phyloP scores from a whole-genome alignment of 2,329 filamentous ascomycete genomes.

The Trichothecium sympodiale region DNA sequence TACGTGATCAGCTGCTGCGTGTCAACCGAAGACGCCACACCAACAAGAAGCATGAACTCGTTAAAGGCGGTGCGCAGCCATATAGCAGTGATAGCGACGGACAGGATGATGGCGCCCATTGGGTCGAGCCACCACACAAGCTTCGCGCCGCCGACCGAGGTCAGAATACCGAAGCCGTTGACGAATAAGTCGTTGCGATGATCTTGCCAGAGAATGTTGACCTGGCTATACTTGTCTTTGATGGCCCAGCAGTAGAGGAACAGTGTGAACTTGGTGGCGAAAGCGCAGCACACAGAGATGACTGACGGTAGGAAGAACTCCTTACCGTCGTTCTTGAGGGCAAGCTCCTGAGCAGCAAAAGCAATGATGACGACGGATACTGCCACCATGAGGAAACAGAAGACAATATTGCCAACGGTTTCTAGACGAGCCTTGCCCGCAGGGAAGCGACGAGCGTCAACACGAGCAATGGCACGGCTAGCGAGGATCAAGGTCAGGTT shows the following conservation, averaged over 20 bases:
- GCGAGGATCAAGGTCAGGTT: constrained; percentile 81
- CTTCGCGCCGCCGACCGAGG: constrained; percentile 82
- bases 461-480: constrained; percentile 76
- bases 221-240: constrained; percentile 82
- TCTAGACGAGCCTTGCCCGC: constrained; percentile 90
- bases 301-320: constrained; percentile 72
- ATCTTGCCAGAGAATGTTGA: constrained; percentile 90
- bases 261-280: constrained; percentile 68
- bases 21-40: constrained; percentile 73
- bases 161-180: constrained; percentile 87
- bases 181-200: constrained; percentile 96
- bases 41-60: constrained; percentile 87
- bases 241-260: constrained; percentile 91
- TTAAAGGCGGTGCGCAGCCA: constrained; percentile 80
- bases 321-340: constrained; percentile 41
- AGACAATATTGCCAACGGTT: constrained; percentile 89
- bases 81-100: constrained; percentile 62
- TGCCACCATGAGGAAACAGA: constrained; percentile 90
- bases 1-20: constrained; percentile 94
- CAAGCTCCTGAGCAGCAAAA: constrained; percentile 66
- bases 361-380: constrained; percentile 90
- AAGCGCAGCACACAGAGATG: constrained; percentile 75
- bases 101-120: constrained; percentile 77
- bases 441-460: constrained; percentile 78
- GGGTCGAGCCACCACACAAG: constrained; percentile 93